Conservation (phyloP, 352 stramenopile species). For the Pythium rhizo-oryzae region DNA sequence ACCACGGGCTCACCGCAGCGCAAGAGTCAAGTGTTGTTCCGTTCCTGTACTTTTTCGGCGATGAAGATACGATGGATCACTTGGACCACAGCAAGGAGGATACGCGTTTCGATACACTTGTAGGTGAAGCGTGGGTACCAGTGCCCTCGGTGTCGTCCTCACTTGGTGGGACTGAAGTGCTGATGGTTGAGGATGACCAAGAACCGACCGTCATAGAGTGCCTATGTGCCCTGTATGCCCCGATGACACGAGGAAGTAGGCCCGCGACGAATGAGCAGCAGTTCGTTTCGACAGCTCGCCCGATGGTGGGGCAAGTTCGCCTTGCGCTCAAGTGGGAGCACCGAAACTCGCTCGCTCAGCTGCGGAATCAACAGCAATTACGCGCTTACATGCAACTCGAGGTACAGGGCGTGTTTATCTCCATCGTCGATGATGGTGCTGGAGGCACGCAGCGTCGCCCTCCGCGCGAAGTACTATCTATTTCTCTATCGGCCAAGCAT, state of each 20-base stretch:
- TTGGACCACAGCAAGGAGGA: conserved; percentile 88
- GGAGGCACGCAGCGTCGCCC: conserved; percentile 28
- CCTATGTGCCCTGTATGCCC: conserved; percentile 72
- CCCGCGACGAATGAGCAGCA: conserved; percentile 14
- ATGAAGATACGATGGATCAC: conserved; percentile 87
- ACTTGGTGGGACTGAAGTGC: conserved; percentile 14
- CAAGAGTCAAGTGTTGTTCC: conserved; percentile 87
- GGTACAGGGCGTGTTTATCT: conserved; percentile 73
- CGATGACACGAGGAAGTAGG: conserved; percentile 29
- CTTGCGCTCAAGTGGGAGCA: conserved; percentile 83
- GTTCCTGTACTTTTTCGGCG: conserved; percentile 89
- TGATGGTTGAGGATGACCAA: conserved; percentile 19
- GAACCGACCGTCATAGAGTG: conserved; percentile 35
- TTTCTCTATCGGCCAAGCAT: conserved; percentile 72
- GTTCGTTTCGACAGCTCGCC: conserved; percentile 30
- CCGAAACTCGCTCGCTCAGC: conserved; percentile 49
- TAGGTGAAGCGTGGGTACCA: conserved; percentile 82
- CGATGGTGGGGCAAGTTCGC: conserved; percentile 78
- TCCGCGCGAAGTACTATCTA: conserved; percentile 69
- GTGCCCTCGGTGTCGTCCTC: conserved; percentile 36
- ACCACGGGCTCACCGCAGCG: conserved; percentile 73
- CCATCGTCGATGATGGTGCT: conserved; percentile 67
- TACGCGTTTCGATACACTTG: conserved; percentile 70
- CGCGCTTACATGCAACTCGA: conserved; percentile 77
- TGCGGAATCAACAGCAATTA: conserved; percentile 52